phyloP scores from a whole-genome alignment of 805 yeast genomes.

The Kockiozyma suomiensis region DNA sequence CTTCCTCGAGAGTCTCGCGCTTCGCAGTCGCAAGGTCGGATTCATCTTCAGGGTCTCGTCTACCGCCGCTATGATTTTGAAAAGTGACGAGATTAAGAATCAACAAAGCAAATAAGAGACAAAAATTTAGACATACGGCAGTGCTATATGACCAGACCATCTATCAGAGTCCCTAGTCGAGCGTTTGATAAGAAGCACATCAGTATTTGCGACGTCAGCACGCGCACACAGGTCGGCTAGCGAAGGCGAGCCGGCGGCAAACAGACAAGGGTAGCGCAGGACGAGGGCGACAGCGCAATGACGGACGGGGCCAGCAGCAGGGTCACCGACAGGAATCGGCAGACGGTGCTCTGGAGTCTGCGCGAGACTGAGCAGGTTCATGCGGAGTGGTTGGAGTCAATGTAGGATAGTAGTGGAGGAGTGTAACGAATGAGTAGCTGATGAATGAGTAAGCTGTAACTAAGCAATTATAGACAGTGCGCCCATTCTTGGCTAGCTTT shows the following conservation, averaged over 20 bases:
- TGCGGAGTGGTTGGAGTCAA: neutral
- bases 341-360: neutral
- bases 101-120: neutral
- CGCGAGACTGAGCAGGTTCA: neutral
- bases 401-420: no score
- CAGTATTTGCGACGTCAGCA: slow-evolving; percentile 32
- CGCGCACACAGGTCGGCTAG: slow-evolving; percentile 8
- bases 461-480: neutral
- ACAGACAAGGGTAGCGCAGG: slow-evolving; percentile 2
- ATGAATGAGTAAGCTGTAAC: neutral
- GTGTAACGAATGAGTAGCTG: no score
- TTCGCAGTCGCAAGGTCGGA: slow-evolving; percentile 43
- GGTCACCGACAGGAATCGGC: slow-evolving; percentile 2
- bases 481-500: neutral
- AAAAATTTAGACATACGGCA: slow-evolving; percentile 37
- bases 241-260: neutral
- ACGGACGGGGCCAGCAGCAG: slow-evolving; percentile 17
- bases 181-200: slow-evolving; percentile 45
- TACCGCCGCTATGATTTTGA: slow-evolving; percentile 46
- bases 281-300: slow-evolving; percentile 25
- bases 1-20: slow-evolving; percentile 46
- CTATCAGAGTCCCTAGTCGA: slow-evolving; percentile 43
- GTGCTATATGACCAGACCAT: slow-evolving; percentile 48
- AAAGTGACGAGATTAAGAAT: neutral
- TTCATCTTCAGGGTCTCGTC: slow-evolving; percentile 43